Base-by-base conservation (phyloP, 2,329 filamentous ascomycete genomes). In the Escovopsis sp. region DNA sequence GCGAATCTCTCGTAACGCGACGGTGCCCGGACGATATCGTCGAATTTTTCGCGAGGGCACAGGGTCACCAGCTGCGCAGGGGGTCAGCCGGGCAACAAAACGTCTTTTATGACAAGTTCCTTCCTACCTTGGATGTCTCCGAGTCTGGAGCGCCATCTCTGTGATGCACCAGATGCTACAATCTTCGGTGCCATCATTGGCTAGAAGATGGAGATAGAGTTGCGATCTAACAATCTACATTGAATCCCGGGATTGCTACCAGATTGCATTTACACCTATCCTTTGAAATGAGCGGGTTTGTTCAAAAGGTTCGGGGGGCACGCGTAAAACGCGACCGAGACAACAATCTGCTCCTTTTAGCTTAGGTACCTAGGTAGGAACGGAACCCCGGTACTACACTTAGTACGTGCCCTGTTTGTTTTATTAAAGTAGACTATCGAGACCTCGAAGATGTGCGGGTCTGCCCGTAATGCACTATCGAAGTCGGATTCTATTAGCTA, bases 1-100 rank as follows among this genome's bases (percentile, higher is more conserved):
- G 55, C 87, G 72, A 57, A 96, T 96, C 63, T 96, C 88, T 59
- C 81, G 79, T 37, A 96, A 70, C 36, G 90, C 88, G 45, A 84
- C 70, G 30, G 87, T 94, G 51, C 86, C 86, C 2, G 81, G 81
- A 38, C 65, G 71, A 52, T 84, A 86, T 45, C 81, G 71, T 43
- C 70, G 70, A 44, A 68, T 72, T 44, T 68, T 67, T 39, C 59
- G 62, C 39, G 68, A 63, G 2, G 80, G 79, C 31, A 82, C 61
- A 21, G 81, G 80, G 48, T 86, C 80, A 40, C 81, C 81, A 47
- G 80, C 79, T 85, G 41, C 27, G 37, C 12, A 37, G 10, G 12
- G n/a, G 39, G 51, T 55, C 43, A 51, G 43, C 39, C 11, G 14
- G 14, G 14, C 4, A 19, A 5, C n/a, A 18, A 8, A 17, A 7